phyloP scores from a whole-genome alignment of 345 rosid species.

The Citrus australasica region DNA sequence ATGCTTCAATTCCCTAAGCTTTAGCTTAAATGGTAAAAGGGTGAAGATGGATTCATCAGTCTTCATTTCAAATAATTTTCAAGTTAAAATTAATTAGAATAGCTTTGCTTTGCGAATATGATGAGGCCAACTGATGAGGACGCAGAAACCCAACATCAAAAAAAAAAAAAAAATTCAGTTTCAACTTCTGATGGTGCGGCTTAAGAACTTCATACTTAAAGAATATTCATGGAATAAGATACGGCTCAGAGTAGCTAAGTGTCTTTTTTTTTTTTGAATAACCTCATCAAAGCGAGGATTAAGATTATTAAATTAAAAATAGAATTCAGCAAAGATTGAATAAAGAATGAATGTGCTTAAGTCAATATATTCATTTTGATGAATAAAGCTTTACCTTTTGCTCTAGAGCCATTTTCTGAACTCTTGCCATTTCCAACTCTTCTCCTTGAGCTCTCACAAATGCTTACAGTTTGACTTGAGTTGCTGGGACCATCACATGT shows the following conservation, averaged over 20 bases:
- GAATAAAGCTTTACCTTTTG: constrained; percentile 35
- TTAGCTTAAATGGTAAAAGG: background rate
- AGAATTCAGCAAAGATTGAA: background rate
- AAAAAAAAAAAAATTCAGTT: background rate
- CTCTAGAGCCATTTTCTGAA: constrained; percentile 42
- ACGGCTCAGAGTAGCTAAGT: background rate
- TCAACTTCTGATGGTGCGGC: background rate
- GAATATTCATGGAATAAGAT: background rate
- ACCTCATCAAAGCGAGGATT: too few species aligned
- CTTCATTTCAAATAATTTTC: background rate
- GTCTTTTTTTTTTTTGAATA: too few species aligned
- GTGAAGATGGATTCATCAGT: background rate
- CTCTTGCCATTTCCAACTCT: constrained; percentile 31
- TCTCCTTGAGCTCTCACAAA: constrained; percentile 58
- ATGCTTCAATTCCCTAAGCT: background rate
- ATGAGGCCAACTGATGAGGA: background rate
- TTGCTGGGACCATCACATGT: constrained; percentile 56
- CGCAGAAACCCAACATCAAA: background rate
- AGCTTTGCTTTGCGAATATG: background rate
- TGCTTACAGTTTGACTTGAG: constrained; percentile 45
- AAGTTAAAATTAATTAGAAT: background rate
- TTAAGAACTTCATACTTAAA: background rate
- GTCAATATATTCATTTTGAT: background rate
- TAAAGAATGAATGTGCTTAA: background rate
- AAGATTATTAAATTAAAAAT: too few species aligned